Conservation (phyloP, 177 flowering plant species). For the Tripterygium wilfordii region DNA sequence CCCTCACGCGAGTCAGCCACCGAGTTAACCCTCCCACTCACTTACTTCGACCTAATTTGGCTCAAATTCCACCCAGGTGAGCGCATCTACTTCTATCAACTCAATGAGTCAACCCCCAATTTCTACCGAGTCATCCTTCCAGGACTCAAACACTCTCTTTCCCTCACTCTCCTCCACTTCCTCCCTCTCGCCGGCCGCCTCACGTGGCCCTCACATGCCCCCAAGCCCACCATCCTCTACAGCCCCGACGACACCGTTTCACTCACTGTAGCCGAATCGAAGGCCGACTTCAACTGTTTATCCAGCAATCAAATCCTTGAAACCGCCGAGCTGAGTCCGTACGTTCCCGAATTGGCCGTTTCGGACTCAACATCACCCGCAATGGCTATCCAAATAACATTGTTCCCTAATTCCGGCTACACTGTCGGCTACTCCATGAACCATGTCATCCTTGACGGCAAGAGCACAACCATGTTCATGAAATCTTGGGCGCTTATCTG, state of each 20-base stretch:
- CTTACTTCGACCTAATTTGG: not conserved
- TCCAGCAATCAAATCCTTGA: not conserved
- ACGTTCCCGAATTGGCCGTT: not conserved
- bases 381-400: slow-evolving; percentile 13
- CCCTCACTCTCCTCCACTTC: not conserved
- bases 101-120: not conserved
- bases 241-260: not conserved
- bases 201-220: not conserved
- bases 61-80: not conserved
- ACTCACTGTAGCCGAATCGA: not conserved
- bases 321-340: not conserved
- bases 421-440: slow-evolving; percentile 3
- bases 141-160: not conserved
- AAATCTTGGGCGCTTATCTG: slow-evolving; percentile 12
- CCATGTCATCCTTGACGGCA: not conserved
- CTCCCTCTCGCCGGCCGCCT: not conserved
- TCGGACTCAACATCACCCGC: not conserved
- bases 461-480: not conserved
- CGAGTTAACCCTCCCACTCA: not conserved
- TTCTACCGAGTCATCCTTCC: not conserved
- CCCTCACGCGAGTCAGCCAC: slow-evolving; percentile 1
- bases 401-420: slow-evolving; percentile 11
- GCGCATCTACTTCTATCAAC: not conserved
- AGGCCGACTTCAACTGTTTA: not conserved
- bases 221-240: not conserved